Base-by-base conservation (phyloP, 495 filamentous ascomycete genomes). In the Collariella sp. region DNA sequence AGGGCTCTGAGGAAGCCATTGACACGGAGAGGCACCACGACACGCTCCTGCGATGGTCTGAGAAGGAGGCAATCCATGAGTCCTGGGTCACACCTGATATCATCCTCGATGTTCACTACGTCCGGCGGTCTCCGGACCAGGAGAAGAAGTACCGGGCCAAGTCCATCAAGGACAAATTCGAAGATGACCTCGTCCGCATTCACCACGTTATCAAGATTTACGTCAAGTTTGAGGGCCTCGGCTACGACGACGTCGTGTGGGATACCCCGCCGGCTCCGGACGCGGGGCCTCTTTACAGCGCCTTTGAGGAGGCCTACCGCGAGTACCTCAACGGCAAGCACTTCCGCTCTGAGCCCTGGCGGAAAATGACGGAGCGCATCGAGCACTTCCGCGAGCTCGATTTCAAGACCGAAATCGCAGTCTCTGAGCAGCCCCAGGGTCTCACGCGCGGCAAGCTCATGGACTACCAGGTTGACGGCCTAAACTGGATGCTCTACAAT, bases 401-500 rank as follows among this genome's bases (percentile, higher is more conserved):
- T 34, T 99, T 97, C 59, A 72, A 75, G 45, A 65, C 65, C 22
- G 75, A 82, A 0, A 70, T 93, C 16, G 78, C 86, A 55, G 76
- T 88, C 58, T 76, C 83, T 41, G 67, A 73, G 22, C 94, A 99
- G 64, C 91, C 94, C 0, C 67, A 73, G 22, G 79, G 83, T 33
- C 71, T 99, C 11, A 78, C 71, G 19, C 83, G 87, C 19, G 91
- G 91, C 10, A 76, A 88, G 54, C 74, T 96, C 35, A 97, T 99
- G 91, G 74, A 79, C 11, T 99, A 99, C 64, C 94, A 99, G 64
- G 71, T 91, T 38, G 88, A 96, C 18, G 94, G 94, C 15, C 67
- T 97, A 53, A 96, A 97, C 64, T 99, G 93, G 90, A 79, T 97
- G n/a, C 85, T 95, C 54, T 95, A 89, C 66, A 91, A 88, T 64